phyloP scores from a whole-genome alignment of 306 rosid species.

The barrel medic (Medicago truncatula) region DNA sequence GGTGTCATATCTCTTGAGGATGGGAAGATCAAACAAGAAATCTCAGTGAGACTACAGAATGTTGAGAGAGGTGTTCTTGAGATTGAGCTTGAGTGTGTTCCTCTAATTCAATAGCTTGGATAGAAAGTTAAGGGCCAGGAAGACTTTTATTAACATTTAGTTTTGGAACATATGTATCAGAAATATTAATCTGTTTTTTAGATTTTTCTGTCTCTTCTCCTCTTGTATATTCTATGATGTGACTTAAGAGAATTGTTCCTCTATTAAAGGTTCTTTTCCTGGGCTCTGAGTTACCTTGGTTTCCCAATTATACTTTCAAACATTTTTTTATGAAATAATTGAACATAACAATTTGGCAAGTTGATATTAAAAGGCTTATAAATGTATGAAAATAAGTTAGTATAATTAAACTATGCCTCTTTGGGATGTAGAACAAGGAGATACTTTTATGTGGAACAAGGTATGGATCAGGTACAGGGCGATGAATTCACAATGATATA shows the following conservation, averaged over 20 bases:
- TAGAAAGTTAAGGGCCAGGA: conserved; percentile 22
- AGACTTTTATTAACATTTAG: not conserved
- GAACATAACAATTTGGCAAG: no score
- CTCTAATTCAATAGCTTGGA: conserved; percentile 74
- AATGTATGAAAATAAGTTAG: not conserved
- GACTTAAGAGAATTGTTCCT: not conserved
- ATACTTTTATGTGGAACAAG: no score
- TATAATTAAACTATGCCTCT: no score
- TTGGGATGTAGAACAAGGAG: no score
- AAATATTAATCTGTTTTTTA: conserved; percentile 14
- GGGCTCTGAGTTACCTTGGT: not conserved
- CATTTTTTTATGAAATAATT: not conserved
- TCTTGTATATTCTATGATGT: conserved; percentile 22
- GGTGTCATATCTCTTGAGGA: conserved; percentile 65
- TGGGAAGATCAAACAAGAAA: conserved; percentile 74
- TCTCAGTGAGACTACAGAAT: conserved; percentile 75
- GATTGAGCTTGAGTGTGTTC: conserved; percentile 87
- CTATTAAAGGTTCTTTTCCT: not conserved
- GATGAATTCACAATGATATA: no score
- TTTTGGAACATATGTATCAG: conserved; percentile 31
- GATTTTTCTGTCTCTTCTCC: conserved; percentile 4
- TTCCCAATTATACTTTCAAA: conserved; percentile 29
- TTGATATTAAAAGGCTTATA: no score
- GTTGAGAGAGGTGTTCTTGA: conserved; percentile 89
- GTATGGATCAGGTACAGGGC: no score